Evolutionary conservation across 2,329 filamentous ascomycete genomes (phyloP).

Genomic region (Metarhizium anisopliae): DNA sequence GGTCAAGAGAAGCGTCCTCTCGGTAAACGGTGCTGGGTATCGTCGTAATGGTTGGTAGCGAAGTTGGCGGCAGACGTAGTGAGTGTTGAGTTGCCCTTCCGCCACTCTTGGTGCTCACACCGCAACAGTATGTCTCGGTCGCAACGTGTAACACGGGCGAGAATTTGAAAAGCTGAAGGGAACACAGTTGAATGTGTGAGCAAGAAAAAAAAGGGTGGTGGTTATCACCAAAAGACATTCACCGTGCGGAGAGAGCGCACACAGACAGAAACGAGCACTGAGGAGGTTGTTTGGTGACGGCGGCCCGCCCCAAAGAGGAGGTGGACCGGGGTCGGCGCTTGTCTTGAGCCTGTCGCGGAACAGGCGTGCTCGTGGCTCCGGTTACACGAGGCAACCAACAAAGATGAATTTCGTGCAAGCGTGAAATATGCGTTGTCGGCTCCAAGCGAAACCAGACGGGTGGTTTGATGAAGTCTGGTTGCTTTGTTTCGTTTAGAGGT

Average conservation of each 20-base stretch:
- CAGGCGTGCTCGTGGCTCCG: slow-evolving; percentile 3
- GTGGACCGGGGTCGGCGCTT: slow-evolving; percentile 8
- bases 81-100: not conserved
- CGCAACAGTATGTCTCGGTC: slow-evolving; percentile 21
- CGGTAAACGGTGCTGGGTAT: not conserved
- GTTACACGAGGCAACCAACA: slow-evolving; percentile 2
- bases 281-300: slow-evolving; percentile 1
- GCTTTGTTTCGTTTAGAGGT: not conserved
- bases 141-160: slow-evolving; percentile 12
- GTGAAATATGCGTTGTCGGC: not conserved
- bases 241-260: slow-evolving; percentile 2
- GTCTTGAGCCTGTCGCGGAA: slow-evolving; percentile 3
- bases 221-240: slow-evolving; percentile 1
- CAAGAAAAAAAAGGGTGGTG: slow-evolving; percentile 5
- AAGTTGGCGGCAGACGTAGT: not conserved
- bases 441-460: not conserved
- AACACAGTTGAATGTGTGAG: slow-evolving; percentile 10
- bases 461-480: not conserved
- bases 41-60: not conserved
- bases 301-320: slow-evolving; percentile 4
- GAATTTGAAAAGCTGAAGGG: slow-evolving; percentile 2
- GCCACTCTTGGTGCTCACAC: not conserved
- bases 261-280: not conserved
- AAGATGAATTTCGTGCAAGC: not conserved
- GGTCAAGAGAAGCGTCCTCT: not conserved